Conservation (phyloP, 2,329 filamentous ascomycete species). For the Aaosphaeria arxii region DNA sequence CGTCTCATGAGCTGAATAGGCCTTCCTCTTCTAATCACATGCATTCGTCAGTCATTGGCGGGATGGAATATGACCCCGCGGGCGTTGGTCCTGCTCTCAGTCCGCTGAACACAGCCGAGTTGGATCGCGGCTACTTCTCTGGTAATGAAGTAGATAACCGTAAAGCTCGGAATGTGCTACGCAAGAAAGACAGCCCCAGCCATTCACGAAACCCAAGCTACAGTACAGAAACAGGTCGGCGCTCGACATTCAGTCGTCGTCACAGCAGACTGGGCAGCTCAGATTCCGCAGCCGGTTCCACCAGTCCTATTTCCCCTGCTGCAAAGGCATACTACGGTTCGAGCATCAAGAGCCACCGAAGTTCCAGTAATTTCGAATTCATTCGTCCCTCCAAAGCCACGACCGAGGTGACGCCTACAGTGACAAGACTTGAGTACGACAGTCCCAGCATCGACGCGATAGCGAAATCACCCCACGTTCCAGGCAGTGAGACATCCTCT, state of each 20-base stretch:
- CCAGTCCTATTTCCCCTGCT: slow-evolving; percentile 53
- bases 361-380: slow-evolving; percentile 49
- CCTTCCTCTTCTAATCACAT: slow-evolving; percentile 29
- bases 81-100: slow-evolving; percentile 26
- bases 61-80: slow-evolving; percentile 10
- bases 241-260: slow-evolving; percentile 60
- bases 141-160: slow-evolving; percentile 78
- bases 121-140: slow-evolving; percentile 91
- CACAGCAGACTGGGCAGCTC: slow-evolving; percentile 78
- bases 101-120: slow-evolving; percentile 48
- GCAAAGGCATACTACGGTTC: slow-evolving; percentile 67
- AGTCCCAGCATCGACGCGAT: slow-evolving; percentile 46
- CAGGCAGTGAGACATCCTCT: slow-evolving; percentile 50
- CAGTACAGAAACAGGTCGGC: slow-evolving; percentile 55
- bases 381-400: slow-evolving; percentile 38
- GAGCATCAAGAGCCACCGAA: slow-evolving; percentile 30
- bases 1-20: slow-evolving; percentile 16
- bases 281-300: slow-evolving; percentile 66
- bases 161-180: slow-evolving; percentile 67
- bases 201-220: slow-evolving; percentile 75
- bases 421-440: slow-evolving; percentile 56
- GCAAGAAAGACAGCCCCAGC: slow-evolving; percentile 64
- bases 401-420: slow-evolving; percentile 50
- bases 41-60: slow-evolving; percentile 25
- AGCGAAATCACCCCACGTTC: slow-evolving; percentile 36